Base-by-base conservation (phyloP, 2,329 filamentous ascomycete species). In the Colletotrichum musicola region DNA sequence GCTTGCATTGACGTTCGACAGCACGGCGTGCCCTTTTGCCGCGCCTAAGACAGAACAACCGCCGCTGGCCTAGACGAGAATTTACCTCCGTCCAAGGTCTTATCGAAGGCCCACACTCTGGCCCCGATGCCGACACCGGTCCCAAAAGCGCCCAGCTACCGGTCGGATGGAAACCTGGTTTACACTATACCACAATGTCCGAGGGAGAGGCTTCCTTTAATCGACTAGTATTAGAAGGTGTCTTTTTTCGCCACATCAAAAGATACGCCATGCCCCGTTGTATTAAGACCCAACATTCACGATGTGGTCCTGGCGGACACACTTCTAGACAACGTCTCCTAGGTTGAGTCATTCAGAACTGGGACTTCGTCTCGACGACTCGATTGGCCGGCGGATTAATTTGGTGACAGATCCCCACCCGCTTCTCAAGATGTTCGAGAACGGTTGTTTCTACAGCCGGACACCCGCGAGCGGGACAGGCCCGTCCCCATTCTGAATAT, bases 21-120 rank as follows among this genome's bases (percentile, higher is more conserved):
- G 47, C 62, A 54, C 56, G 47, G 54, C 25, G 46, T 25, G n/a
- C 49, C 62, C 53, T 27, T 55, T 55, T 55, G 44, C 49, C 65
- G 65, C 65, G 65, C 47, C 62, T 68, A 65, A 14, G 49, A 44
- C 55, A 42, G 55, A 55, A 64, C 44, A 68, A 55, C 55, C 50
- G 62, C 55, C 65, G 61, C 60, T 30, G 35, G 30, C 44, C 20
- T 20, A 68, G 35, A 53, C 50, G 54, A 64, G 40, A 20, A 54
- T 49, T 56, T 47, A 42, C 20, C 40, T 54, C 64, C 60, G 60
- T 64, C 44, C n/a, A 38, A 46, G 60, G 60, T 58, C 44, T n/a
- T 61, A 47, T 57, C 22, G 35, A 38, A 35, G 51, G 55, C 16
- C 53, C 61, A 58, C 54, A 13, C 25, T 53, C 18, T 49, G 40